Evolutionary conservation across 2,329 filamentous ascomycete genomes (phyloP), one percentile per base, ranked within the genome.

Genomic region (Thelonectria discophora): DNA sequence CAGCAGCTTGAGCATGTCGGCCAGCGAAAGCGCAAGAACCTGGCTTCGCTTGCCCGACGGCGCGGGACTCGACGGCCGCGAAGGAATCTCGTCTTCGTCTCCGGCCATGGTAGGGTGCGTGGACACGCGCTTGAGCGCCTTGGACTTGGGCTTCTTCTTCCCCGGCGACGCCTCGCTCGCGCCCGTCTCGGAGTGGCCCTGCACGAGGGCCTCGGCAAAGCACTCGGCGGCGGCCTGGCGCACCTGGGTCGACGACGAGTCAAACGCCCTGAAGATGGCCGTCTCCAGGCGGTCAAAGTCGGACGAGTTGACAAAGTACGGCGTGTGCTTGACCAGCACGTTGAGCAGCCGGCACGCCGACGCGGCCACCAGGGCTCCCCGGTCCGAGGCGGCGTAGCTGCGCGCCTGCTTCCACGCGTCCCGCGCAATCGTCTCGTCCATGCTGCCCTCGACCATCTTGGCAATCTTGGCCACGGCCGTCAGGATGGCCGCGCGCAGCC

Each of bases 331-430:
- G 20, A 91, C 80, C 50, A 98, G 80, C 56, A 88, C 83, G 72
- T 91, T 90, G 64, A 99, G 79, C 73, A 92, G 96, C 66, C 88
- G 88, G 72, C 91, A 96, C 9, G 92, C 91, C 58, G 88, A 86
- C 15, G 90, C 85, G 74, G 97, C 88, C 8, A 94, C 93, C 34
- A 97, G 83, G 3, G 88, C 84, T 4, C 93, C 91, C 77, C 95
- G 98, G 76, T 99, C 96, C 62, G 83, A 84, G 0, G 88, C 84
- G 27, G 90, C 90, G 68, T 90, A 85, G 76, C 84, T 92, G 65
- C 95, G 88, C 24, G 89, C 90, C 75, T 94, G 91, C 77, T 97
- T 99, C 93, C 93, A 98, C 15, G 96, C 87, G 75, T 97, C 94
- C 72, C 93, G 88, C n/a, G 91, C 91, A 39, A 94, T 83, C 56